Evolutionary conservation across 2,329 filamentous ascomycete species (phyloP), one percentile per base, ranked within the genome.

Genomic region (Cercospora sp.): DNA sequence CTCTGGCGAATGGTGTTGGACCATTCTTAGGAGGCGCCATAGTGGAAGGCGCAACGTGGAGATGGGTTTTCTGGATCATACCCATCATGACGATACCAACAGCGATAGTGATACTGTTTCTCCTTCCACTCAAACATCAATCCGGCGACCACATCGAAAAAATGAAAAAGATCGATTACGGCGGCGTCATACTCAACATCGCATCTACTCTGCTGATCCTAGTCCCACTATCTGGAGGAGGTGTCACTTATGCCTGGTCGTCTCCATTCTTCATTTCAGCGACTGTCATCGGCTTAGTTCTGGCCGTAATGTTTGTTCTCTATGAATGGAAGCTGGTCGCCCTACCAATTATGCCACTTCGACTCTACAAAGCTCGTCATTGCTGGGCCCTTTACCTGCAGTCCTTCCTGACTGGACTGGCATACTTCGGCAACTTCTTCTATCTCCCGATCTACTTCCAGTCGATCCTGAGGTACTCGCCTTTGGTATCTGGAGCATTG

Each of bases 161-260:
- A 58, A 73, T 86, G 26, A 79, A 77, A 58, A 86, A 85, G 51
- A 87, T 90, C 64, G 88, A 91, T 74, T 88, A 84, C 70, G 83
- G 79, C 28, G 89, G 88, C 1, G 80, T 87, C 0, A 65, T 88
- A 9, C 81, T 83, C 3, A 85, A 84, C 4, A 86, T 86, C 0
- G 78, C 83, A 6, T 87, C 83, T 0, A 84, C 89, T 26, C 83
- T 90, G 8, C 81, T 90, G 10, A 72, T 90, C 1, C 80, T 90
- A 20, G 87, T 91, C 51, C 88, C 88, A 0, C 83, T 91, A 10
- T 89, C 87, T 2, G 87, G 87, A 13, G 87, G 85, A 65, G 75
- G 75, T 2, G 69, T 71, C 55, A 67, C 63, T 20, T 86, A 85
- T 1, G 82, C 80, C 3, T 88, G 86, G 86, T 73, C 80, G 28